Percentiles rank a stretch among this genome's conserved stretches.
Evolutionary conservation across 768 basidiomycete genomes (phyloP).

Genomic region (Chalciporus chontae): DNA sequence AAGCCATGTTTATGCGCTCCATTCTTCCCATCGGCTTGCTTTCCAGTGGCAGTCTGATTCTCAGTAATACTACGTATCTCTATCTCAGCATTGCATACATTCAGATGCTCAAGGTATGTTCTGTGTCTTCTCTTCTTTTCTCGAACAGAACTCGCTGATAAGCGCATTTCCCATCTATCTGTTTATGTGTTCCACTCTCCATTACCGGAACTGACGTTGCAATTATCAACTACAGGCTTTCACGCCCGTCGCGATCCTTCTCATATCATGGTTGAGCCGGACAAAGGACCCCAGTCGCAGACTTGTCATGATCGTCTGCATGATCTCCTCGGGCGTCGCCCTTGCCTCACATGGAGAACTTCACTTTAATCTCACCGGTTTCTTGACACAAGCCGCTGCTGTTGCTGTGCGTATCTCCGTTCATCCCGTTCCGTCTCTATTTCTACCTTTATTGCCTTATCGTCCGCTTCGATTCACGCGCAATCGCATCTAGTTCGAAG

Average conservation of each 20-base stretch:
- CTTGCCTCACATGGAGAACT: slow-evolving; percentile 89
- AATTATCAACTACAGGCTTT: slow-evolving; percentile 62
- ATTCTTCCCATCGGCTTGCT: slow-evolving; percentile 93
- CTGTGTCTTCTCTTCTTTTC: neutral
- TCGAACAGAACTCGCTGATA: neutral
- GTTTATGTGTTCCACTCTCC: neutral
- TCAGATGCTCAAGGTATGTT: slow-evolving; percentile 86
- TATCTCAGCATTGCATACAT: slow-evolving; percentile 92
- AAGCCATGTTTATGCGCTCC: slow-evolving; percentile 72
- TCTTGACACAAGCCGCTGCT: slow-evolving; percentile 82
- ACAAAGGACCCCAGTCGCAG: slow-evolving; percentile 84
- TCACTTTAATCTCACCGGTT: slow-evolving; percentile 81
- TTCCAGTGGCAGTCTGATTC: slow-evolving; percentile 88
- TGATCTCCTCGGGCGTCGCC: slow-evolving; percentile 90
- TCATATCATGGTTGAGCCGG: slow-evolving; percentile 89
- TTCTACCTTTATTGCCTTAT: neutral
- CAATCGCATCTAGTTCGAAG: slow-evolving; percentile 67
- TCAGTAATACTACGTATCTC: slow-evolving; percentile 91
- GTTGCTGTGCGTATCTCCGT: slow-evolving; percentile 52
- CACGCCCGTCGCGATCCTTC: slow-evolving; percentile 81
- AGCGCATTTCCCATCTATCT: neutral
- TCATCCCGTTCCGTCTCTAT: neutral
- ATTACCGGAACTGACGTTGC: neutral
- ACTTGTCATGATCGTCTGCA: slow-evolving; percentile 77
- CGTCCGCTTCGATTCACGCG: neutral